A percentile compares a stretch with the other conserved stretches of the same genome.
phyloP scores from a whole-genome alignment of 805 yeast species.

The Candida ortonii region DNA sequence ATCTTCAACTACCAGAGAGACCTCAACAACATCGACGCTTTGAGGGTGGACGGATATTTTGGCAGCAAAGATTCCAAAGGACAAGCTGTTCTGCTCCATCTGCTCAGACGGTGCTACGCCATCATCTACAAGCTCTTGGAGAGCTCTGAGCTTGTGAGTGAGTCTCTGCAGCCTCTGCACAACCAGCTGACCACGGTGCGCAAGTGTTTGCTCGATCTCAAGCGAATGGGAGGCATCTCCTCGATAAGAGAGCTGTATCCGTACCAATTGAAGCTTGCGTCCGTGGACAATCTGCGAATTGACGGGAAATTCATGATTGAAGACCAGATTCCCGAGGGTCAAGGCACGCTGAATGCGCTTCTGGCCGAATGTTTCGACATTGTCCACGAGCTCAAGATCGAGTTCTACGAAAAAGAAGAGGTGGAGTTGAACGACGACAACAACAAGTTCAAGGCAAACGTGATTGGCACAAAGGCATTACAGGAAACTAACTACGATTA shows the following conservation, averaged over 20 bases:
- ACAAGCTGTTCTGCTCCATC: constrained; percentile 63
- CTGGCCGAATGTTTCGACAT: constrained; percentile 94
- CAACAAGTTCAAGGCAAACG: constrained; percentile 31
- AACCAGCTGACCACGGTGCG: constrained; percentile 91
- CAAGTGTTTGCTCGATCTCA: constrained; percentile 83
- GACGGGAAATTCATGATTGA: constrained; percentile 93
- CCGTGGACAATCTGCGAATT: constrained; percentile 77
- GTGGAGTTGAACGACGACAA: constrained; percentile 29
- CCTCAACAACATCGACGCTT: constrained; percentile 69
- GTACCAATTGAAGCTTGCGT: constrained; percentile 89
- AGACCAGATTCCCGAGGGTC: constrained; percentile 94
- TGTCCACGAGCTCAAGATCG: constrained; percentile 84
- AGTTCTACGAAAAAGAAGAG: constrained; percentile 63
- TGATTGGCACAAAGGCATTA: constrained; percentile 37
- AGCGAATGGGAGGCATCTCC: constrained; percentile 88
- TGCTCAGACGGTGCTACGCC: constrained; percentile 88
- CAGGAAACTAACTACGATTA: constrained; percentile 34
- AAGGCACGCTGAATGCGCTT: constrained; percentile 88
- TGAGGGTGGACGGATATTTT: constrained; percentile 63
- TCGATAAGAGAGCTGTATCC: constrained; percentile 90
- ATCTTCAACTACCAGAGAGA: constrained; percentile 76
- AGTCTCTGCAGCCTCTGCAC: constrained; percentile 88
- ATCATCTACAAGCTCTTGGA: constrained; percentile 84
- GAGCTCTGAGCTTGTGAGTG: constrained; percentile 92
- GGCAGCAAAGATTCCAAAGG: constrained; percentile 43